These are phyloP conservation scores for Sclerotinia borealis DNA, from an alignment of 2,329 filamentous ascomycete species.

Conservation along the genomic window DNA sequence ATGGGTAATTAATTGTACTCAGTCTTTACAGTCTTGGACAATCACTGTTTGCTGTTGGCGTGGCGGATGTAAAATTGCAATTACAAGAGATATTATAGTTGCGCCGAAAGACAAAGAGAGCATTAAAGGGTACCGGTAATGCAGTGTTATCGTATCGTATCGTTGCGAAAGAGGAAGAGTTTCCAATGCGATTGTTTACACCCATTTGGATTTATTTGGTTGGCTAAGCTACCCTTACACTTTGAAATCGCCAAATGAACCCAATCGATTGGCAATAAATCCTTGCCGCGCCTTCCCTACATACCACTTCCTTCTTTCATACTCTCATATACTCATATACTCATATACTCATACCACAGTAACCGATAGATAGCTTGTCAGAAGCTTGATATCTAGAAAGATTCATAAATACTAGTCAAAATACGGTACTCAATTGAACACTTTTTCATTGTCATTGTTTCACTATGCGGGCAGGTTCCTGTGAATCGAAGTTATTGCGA, in stretches of 20 bases:
- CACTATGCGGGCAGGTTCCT: constrained; percentile 24
- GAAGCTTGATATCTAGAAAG: neutral
- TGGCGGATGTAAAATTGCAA: neutral
- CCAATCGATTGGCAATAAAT: neutral
- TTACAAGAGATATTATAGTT: neutral
- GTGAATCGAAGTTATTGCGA: constrained; percentile 15
- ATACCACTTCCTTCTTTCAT: neutral
- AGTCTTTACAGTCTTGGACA: neutral
- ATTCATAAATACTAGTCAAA: constrained; percentile 3
- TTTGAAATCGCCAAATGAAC: constrained; percentile 3
- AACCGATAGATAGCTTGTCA: neutral
- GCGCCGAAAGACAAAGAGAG: neutral
- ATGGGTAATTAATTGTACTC: neutral
- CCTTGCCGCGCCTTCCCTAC: neutral
- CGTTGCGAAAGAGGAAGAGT: neutral
- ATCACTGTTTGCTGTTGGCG: neutral
- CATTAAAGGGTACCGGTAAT: neutral
- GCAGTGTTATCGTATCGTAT: neutral
- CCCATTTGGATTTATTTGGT: neutral
- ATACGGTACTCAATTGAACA: constrained; percentile 11
- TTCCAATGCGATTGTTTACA: constrained; percentile 1
- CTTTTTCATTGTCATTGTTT: constrained; percentile 11
- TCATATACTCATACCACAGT: neutral
- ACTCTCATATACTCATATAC: too few species aligned
- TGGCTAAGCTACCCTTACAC: constrained; percentile 4